Evolutionary conservation across 2,329 filamentous ascomycete species (phyloP).

Genomic region (Dryadomyces quercus-mongolicae): DNA sequence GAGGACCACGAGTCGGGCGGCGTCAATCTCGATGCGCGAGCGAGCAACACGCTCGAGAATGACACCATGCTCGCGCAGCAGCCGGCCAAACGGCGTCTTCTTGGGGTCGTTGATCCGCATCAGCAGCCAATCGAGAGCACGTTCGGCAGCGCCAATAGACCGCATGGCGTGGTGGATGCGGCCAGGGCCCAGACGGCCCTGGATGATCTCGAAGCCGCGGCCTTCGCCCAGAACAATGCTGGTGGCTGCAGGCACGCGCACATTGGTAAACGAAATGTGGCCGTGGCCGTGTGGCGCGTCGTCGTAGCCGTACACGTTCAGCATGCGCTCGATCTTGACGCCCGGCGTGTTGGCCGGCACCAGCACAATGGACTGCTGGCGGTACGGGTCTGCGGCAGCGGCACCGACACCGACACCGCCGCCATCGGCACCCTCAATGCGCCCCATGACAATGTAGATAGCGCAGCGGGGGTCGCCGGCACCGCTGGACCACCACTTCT

Average conservation of each 20-base stretch:
- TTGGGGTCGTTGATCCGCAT: slow-evolving; percentile 83
- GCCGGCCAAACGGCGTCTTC: slow-evolving; percentile 87
- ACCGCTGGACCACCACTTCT: slow-evolving; percentile 99
- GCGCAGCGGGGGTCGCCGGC: slow-evolving; percentile 86
- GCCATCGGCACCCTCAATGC: slow-evolving; percentile 51
- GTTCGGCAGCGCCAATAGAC: slow-evolving; percentile 80
- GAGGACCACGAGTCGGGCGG: slow-evolving; percentile 77
- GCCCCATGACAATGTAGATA: slow-evolving; percentile 95
- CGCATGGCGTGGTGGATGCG: slow-evolving; percentile 98
- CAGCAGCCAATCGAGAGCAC: slow-evolving; percentile 88
- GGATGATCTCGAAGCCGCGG: slow-evolving; percentile 94
- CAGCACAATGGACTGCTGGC: slow-evolving; percentile 85
- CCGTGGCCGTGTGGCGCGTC: slow-evolving; percentile 98
- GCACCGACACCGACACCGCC: slow-evolving; percentile 41
- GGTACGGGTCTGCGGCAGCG: slow-evolving; percentile 62
- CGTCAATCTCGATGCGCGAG: slow-evolving; percentile 87
- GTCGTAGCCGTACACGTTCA: slow-evolving; percentile 90
- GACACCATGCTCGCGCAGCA: slow-evolving; percentile 78
- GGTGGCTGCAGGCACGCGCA: slow-evolving; percentile 69
- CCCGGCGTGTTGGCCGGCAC: slow-evolving; percentile 73
- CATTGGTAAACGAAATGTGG: slow-evolving; percentile 80
- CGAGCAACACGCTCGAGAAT: slow-evolving; percentile 92
- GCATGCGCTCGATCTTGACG: slow-evolving; percentile 87
- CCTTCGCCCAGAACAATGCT: slow-evolving; percentile 90
- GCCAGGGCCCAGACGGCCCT: slow-evolving; percentile 87